A percentile compares a stretch with the other conserved stretches of the same genome.
phyloP scores from a whole-genome alignment of 192 early-diverging fungal species.

The Backusella tarrabulga region DNA sequence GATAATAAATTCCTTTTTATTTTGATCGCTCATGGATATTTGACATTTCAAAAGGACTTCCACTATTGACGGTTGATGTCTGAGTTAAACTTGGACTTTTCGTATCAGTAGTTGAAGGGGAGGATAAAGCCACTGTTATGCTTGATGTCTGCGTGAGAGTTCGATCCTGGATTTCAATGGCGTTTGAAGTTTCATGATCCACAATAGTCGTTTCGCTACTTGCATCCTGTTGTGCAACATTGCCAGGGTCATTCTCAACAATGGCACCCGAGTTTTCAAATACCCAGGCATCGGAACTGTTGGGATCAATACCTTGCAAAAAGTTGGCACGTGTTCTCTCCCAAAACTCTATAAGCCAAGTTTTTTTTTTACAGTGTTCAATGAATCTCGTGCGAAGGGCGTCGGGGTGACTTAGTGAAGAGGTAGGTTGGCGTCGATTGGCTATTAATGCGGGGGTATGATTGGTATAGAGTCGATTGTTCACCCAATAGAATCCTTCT shows the following conservation, averaged over 20 bases:
- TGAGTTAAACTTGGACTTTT: not conserved
- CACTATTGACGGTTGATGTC: not conserved
- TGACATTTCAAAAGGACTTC: not conserved
- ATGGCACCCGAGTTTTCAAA: conserved; percentile 26
- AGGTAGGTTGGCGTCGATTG: conserved; percentile 30
- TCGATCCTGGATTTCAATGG: not conserved
- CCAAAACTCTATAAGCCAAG: conserved; percentile 67
- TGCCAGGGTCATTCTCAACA: not conserved
- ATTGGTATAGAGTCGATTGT: conserved; percentile 74
- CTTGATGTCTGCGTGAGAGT: not conserved
- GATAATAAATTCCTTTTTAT: not conserved
- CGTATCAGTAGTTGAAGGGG: not conserved
- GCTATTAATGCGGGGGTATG: conserved; percentile 46
- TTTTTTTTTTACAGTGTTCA: conserved; percentile 58
- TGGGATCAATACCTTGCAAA: conserved; percentile 8
- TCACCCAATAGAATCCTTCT: conserved; percentile 85
- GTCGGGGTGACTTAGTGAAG: conserved; percentile 54
- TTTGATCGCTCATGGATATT: not conserved
- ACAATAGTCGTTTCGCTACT: not conserved
- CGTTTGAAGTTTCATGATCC: not conserved
- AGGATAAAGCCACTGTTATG: not conserved
- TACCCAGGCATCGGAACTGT: conserved; percentile 22
- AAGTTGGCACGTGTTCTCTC: conserved; percentile 28
- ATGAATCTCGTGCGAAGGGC: conserved; percentile 55
- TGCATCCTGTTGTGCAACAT: not conserved